phyloP scores from a whole-genome alignment of 1,284 basidiomycete genomes.

The Leccinum subatratum region DNA sequence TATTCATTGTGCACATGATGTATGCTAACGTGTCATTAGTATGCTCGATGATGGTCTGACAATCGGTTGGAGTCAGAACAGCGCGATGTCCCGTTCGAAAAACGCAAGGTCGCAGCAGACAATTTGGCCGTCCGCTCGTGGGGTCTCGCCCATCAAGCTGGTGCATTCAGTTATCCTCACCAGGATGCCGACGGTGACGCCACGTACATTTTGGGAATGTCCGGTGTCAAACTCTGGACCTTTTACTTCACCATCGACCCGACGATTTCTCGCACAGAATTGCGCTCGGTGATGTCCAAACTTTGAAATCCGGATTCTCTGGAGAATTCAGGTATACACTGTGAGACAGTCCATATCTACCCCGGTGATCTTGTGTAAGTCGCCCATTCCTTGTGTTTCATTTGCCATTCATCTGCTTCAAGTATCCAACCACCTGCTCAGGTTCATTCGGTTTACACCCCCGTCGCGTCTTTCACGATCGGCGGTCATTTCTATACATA shows the following conservation, averaged over 20 bases:
- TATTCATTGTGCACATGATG: not conserved
- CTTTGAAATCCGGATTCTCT: not conserved
- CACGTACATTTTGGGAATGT: not conserved
- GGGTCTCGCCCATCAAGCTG: not conserved
- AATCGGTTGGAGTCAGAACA: not conserved
- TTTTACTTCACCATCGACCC: not conserved
- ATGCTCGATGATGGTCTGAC: not conserved
- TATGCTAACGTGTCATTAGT: not conserved
- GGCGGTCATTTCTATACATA: slow-evolving; percentile 1
- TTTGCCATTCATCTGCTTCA: not conserved
- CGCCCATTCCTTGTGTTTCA: not conserved
- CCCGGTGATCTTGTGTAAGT: not conserved
- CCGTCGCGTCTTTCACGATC: not conserved
- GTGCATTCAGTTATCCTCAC: not conserved
- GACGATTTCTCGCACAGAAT: not conserved
- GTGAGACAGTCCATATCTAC: not conserved
- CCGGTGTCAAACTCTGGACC: not conserved
- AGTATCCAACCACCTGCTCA: not conserved
- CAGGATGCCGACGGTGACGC: not conserved
- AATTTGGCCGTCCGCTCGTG: not conserved
- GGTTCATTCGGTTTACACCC: not conserved
- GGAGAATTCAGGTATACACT: not conserved
- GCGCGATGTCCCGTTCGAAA: not conserved
- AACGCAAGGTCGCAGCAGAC: not conserved
- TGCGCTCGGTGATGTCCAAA: not conserved